A percentile compares a stretch with the other conserved stretches of the same genome.
These are phyloP conservation scores for Mimosa bimucronata DNA, from an alignment of 306 rosid species.

Conservation along the genomic window DNA sequence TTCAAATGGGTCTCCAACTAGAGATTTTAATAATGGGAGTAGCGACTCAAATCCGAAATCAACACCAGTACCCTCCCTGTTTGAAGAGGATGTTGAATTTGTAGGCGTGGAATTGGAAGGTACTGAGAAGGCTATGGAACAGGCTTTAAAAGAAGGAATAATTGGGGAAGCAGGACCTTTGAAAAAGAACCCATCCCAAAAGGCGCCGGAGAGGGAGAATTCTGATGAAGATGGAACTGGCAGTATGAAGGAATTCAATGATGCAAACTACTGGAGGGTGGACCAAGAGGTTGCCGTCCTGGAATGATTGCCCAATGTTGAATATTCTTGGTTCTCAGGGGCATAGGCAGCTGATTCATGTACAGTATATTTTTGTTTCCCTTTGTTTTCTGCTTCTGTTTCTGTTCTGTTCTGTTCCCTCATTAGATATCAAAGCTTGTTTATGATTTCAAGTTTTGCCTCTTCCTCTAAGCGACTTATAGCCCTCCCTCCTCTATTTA, in stretches of 20 bases:
- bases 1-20: constrained; percentile 69
- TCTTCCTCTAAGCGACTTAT: constrained; percentile 50
- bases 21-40: constrained; percentile 47
- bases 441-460: constrained; percentile 63
- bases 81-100: constrained; percentile 94
- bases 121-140: constrained; percentile 91
- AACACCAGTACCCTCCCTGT: constrained; percentile 68
- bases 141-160: constrained; percentile 89
- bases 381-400: constrained; percentile 51
- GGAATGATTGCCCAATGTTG: constrained; percentile 53
- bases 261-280: constrained; percentile 96
- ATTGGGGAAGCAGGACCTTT: constrained; percentile 97
- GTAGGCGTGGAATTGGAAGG: constrained; percentile 94
- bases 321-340: constrained; percentile 44
- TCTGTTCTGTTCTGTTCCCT: constrained; percentile 56
- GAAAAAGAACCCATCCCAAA: constrained; percentile 60
- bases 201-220: constrained; percentile 70
- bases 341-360: constrained; percentile 54
- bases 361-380: constrained; percentile 80
- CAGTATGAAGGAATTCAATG: constrained; percentile 85
- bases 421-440: constrained; percentile 60
- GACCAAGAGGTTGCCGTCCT: constrained; percentile 92
- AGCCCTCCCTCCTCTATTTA: constrained; percentile 46
- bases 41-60: constrained; percentile 50
- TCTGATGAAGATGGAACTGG: constrained; percentile 70